phyloP scores from a whole-genome alignment of 2,329 filamentous ascomycete genomes.

The Ceratocystis colombiana region DNA sequence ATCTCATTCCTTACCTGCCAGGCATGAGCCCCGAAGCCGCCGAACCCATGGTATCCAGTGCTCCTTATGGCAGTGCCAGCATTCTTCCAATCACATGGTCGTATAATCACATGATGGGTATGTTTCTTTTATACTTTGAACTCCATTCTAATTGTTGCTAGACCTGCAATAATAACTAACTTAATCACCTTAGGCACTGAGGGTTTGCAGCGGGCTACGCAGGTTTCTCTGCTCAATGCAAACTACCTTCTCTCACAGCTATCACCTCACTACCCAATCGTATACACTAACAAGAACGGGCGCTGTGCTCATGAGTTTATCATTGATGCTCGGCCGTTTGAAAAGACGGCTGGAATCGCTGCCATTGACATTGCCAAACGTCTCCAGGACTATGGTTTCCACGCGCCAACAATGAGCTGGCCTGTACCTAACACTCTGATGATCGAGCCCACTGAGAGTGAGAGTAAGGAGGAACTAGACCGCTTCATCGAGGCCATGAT shows the following conservation, averaged over 20 bases:
- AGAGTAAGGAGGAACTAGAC: slow-evolving; percentile 85
- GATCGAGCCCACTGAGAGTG: slow-evolving; percentile 94
- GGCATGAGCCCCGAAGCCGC: slow-evolving; percentile 35
- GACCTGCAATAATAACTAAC: slow-evolving; percentile 26
- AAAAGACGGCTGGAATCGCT: slow-evolving; percentile 71
- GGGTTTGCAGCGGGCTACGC: slow-evolving; percentile 79
- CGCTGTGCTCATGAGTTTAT: slow-evolving; percentile 98
- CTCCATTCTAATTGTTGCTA: neutral
- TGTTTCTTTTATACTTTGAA: slow-evolving; percentile 25
- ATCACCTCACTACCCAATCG: slow-evolving; percentile 72
- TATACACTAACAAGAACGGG: slow-evolving; percentile 84
- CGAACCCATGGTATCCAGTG: slow-evolving; percentile 61
- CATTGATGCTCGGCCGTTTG: slow-evolving; percentile 76
- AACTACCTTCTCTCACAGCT: slow-evolving; percentile 92
- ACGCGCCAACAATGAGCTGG: slow-evolving; percentile 95
- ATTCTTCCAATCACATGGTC: slow-evolving; percentile 92
- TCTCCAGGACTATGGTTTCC: slow-evolving; percentile 94
- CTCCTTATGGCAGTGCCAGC: slow-evolving; percentile 76
- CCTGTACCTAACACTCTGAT: slow-evolving; percentile 91
- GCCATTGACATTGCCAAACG: slow-evolving; percentile 94
- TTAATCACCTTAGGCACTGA: slow-evolving; percentile 39
- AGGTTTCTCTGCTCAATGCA: slow-evolving; percentile 86
- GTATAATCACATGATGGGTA: slow-evolving; percentile 90
- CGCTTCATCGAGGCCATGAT: slow-evolving; percentile 87
- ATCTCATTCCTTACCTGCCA: slow-evolving; percentile 67